Evolutionary conservation across 208 protist species (phyloP).

Genomic region (Trypanosoma mega): DNA sequence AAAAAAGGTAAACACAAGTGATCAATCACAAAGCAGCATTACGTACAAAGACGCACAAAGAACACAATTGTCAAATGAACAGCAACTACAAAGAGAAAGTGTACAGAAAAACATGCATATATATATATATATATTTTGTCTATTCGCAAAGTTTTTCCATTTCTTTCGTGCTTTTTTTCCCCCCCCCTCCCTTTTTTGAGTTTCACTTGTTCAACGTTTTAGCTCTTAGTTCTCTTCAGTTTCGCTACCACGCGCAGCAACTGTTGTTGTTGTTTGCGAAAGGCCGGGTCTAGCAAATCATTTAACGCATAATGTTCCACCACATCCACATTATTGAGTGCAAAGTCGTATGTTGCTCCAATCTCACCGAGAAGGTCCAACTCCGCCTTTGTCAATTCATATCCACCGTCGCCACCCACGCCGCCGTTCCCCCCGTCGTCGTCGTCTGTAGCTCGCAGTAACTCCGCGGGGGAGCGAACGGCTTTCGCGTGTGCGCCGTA

Average conservation of each 20-base stretch:
- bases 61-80: neutral
- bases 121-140: no score
- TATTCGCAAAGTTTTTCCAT: no score
- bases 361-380: constrained; percentile 24
- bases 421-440: constrained; percentile 6
- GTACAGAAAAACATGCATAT: no score
- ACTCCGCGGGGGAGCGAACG: neutral
- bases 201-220: no score
- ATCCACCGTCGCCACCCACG: neutral
- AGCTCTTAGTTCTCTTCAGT: constrained; percentile 11
- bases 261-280: constrained; percentile 15
- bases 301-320: constrained; percentile 27
- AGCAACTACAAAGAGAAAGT: no score
- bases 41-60: neutral
- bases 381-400: constrained; percentile 14
- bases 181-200: neutral
- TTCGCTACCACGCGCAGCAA: constrained; percentile 21
- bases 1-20: neutral
- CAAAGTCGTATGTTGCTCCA: constrained; percentile 25
- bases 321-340: constrained; percentile 22
- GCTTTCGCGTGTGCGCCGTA: neutral
- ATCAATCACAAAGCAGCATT: neutral
- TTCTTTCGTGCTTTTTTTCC: constrained; percentile 1
- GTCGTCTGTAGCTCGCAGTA: neutral
- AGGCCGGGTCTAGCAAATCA: constrained; percentile 19